These are phyloP conservation scores for Magnusiomyces ingens DNA, from an alignment of 1,139 yeast genomes.

Conservation along the genomic window DNA sequence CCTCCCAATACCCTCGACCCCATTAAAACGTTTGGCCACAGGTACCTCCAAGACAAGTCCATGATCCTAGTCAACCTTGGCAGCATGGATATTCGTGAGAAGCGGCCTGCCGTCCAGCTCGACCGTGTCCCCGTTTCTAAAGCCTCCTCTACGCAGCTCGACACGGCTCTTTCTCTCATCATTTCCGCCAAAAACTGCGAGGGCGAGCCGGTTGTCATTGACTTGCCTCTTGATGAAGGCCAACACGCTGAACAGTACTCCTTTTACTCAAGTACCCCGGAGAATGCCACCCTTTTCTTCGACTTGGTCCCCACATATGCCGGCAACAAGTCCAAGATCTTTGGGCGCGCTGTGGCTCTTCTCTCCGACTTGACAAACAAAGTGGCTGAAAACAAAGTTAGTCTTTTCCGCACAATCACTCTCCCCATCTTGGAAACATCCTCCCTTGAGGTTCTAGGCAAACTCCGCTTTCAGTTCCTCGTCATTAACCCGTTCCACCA, in stretches of 20 bases:
- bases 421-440: conserved; percentile 73
- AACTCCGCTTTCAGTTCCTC: conserved; percentile 66
- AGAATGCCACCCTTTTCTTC: conserved; percentile 58
- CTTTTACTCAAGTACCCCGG: conserved; percentile 53
- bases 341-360: conserved; percentile 84
- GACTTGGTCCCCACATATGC: conserved; percentile 93
- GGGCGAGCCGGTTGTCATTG: conserved; percentile 65
- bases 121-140: conserved; percentile 68
- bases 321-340: conserved; percentile 43
- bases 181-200: conserved; percentile 46
- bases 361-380: conserved; percentile 57
- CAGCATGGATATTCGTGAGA: conserved; percentile 68
- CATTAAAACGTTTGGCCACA: conserved; percentile 80
- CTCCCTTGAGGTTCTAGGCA: conserved; percentile 70
- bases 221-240: conserved; percentile 76
- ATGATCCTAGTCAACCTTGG: conserved; percentile 77
- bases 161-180: conserved; percentile 77
- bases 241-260: conserved; percentile 76
- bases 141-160: conserved; percentile 74
- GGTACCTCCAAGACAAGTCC: conserved; percentile 58
- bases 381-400: conserved; percentile 60
- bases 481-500: conserved; percentile 70
- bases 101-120: conserved; percentile 56
- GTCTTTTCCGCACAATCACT: conserved; percentile 60
- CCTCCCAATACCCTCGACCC: conserved; percentile 11